These are phyloP conservation scores for Paramecium pentaurelia DNA, from an alignment of 73 alveolate genomes.

Conservation along the genomic window DNA sequence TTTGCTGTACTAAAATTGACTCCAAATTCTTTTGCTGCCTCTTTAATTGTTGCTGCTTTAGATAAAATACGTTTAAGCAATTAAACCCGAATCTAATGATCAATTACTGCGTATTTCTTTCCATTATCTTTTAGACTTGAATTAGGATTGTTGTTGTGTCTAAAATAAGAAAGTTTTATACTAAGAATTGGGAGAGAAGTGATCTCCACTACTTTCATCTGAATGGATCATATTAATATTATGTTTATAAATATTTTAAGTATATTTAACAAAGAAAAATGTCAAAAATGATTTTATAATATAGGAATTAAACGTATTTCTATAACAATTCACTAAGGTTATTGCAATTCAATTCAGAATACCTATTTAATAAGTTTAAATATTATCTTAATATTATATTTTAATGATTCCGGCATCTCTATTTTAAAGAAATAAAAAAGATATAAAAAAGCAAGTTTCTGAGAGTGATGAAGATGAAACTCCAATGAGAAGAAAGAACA, in stretches of 20 bases:
- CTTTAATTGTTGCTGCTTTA: slow-evolving; percentile 46
- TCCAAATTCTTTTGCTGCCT: slow-evolving; percentile 57
- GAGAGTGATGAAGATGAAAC: slow-evolving; percentile 37
- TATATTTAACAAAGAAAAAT: background rate
- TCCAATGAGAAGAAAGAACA: background rate
- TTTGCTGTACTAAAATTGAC: slow-evolving; percentile 50
- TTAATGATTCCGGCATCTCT: slow-evolving; percentile 8
- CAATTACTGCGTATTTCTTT: slow-evolving; percentile 17
- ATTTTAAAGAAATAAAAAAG: background rate
- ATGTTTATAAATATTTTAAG: background rate
- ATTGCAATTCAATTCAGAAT: background rate
- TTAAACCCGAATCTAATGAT: background rate
- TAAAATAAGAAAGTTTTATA: background rate
- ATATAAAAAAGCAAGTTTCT: background rate
- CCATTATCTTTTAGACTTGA: background rate
- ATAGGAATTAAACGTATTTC: background rate
- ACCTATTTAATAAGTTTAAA: background rate
- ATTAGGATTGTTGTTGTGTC: background rate
- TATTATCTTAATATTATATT: background rate
- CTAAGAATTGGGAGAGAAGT: background rate
- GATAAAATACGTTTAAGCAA: background rate
- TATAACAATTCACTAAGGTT: too few relatives aligned
- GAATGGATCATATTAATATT: background rate
- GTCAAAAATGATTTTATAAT: background rate
- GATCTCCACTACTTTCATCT: background rate